These are phyloP conservation scores for Prunus armeniaca DNA, from an alignment of 306 rosid species.

Conservation along the genomic window DNA sequence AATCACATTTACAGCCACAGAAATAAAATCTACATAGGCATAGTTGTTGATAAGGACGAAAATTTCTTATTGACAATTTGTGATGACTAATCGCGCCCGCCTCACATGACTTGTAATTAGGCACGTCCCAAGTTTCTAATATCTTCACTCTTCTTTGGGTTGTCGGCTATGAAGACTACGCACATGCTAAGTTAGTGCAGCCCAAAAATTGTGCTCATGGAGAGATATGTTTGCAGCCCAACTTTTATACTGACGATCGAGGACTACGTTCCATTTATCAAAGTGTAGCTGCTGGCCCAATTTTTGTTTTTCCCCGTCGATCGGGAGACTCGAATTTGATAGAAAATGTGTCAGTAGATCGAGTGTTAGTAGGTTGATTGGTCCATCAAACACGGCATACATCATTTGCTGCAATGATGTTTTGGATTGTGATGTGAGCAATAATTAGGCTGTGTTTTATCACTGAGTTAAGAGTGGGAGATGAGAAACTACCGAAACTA, in stretches of 20 bases:
- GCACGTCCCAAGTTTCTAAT: not conserved
- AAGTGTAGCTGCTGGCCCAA: not conserved
- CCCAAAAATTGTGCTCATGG: too few relatives aligned
- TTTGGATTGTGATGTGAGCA: not conserved
- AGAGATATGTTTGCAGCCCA: too few relatives aligned
- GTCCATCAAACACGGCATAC: not conserved
- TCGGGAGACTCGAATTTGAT: too few relatives aligned
- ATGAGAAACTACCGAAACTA: not conserved
- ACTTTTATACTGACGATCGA: too few relatives aligned
- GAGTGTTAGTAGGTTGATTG: not conserved
- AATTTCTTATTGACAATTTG: not conserved
- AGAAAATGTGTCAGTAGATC: too few relatives aligned
- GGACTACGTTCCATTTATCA: too few relatives aligned
- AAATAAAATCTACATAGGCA: not conserved
- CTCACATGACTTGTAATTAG: not conserved
- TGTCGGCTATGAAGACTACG: too few relatives aligned
- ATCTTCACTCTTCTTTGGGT: not conserved
- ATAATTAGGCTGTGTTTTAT: too few relatives aligned
- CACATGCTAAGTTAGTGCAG: too few relatives aligned
- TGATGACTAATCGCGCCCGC: not conserved
- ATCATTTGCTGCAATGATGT: not conserved
- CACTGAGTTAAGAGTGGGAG: not conserved
- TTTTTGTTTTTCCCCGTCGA: too few relatives aligned
- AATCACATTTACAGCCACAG: not conserved
- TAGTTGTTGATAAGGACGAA: constrained; percentile 1